Conservation (phyloP, 345 rosid species). For the Rubroshorea leprosula region DNA sequence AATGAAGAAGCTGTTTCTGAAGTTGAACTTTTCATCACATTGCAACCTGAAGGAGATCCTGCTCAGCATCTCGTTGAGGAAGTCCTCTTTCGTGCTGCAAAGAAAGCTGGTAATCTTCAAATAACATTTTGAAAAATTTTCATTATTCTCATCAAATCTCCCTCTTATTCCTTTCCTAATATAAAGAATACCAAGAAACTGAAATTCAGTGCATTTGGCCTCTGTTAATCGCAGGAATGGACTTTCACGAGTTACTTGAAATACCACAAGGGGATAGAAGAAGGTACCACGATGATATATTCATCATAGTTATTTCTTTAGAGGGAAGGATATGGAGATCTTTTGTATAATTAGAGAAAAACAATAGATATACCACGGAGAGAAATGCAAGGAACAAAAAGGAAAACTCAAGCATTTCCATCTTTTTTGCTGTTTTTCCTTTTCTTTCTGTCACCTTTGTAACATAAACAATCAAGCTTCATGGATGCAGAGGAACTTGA, state of each 20-base stretch:
- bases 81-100: conserved; percentile 81
- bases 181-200: background rate
- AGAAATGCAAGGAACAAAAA: conserved; percentile 22
- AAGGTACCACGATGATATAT: conserved; percentile 88
- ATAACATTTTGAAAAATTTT: too few relatives aligned
- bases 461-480: conserved; percentile 26
- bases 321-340: conserved; percentile 98
- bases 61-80: conserved; percentile 88
- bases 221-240: conserved; percentile 59
- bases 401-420: conserved; percentile 20
- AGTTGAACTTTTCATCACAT: conserved; percentile 67
- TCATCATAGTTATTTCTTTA: conserved; percentile 79
- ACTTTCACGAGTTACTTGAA: conserved; percentile 76
- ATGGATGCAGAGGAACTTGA: conserved; percentile 18
- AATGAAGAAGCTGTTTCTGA: conserved; percentile 87
- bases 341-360: conserved; percentile 55
- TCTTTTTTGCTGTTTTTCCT: conserved; percentile 23
- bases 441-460: conserved; percentile 30
- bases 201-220: background rate
- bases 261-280: conserved; percentile 92
- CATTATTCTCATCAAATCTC: too few relatives aligned
- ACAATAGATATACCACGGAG: conserved; percentile 15
- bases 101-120: conserved; percentile 67
- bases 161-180: background rate
- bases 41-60: conserved; percentile 98